Conservation (phyloP, 805 yeast genomes). For the Kuraishia molischiana region DNA sequence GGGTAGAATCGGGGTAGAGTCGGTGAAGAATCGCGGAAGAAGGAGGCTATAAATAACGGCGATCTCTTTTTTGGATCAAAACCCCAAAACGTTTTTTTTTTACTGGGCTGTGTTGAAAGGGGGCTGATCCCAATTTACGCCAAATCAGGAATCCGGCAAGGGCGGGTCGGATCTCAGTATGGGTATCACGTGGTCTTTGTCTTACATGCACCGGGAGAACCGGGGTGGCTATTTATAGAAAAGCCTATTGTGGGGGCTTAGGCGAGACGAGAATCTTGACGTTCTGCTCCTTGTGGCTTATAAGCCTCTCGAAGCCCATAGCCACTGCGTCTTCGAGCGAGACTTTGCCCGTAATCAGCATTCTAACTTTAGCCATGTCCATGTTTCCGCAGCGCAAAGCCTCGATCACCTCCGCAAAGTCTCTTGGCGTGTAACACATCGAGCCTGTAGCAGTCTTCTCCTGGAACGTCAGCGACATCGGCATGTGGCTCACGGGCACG, state of each 20-base stretch:
- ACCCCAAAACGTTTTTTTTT: too few relatives aligned
- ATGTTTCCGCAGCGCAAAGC: slow-evolving; percentile 40
- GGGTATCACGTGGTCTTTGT: too few relatives aligned
- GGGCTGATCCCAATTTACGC: background rate
- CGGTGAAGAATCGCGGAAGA: background rate
- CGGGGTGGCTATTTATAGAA: too few relatives aligned
- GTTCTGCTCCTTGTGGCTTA: slow-evolving; percentile 42
- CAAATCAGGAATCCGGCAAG: background rate
- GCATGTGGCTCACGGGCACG: slow-evolving; percentile 35
- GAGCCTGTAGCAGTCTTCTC: slow-evolving; percentile 53
- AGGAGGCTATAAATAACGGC: background rate
- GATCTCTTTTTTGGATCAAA: too few relatives aligned
- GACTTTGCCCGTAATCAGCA: slow-evolving; percentile 45
- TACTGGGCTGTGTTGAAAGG: too few relatives aligned
- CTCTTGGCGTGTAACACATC: slow-evolving; percentile 47
- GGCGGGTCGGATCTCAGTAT: background rate
- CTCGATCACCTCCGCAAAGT: slow-evolving; percentile 44
- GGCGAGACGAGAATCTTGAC: slow-evolving; percentile 47
- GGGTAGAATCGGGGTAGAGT: too few relatives aligned
- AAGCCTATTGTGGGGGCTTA: background rate
- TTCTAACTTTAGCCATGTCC: slow-evolving; percentile 29
- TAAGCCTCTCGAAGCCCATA: slow-evolving; percentile 42
- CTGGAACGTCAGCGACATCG: slow-evolving; percentile 44
- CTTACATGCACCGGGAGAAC: too few relatives aligned
- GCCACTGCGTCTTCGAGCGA: slow-evolving; percentile 39